Base-by-base conservation (phyloP, 1,284 basidiomycete species). In the Cryptococcus sp. region DNA sequence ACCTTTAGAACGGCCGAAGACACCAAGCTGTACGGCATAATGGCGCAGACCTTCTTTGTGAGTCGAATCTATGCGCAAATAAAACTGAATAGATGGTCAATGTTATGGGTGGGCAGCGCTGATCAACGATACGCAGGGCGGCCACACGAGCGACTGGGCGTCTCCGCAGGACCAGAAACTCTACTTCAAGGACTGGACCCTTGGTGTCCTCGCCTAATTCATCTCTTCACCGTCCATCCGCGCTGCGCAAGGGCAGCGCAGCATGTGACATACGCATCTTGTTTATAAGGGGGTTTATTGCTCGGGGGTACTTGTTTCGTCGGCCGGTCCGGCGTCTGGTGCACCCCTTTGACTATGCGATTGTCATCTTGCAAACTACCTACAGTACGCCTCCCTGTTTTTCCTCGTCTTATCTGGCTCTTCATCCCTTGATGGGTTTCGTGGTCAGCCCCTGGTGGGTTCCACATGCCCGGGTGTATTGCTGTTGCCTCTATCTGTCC, bases 11-110 rank as follows among this genome's bases (percentile, higher is more conserved):
- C 80, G 58, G 76, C 76, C 54, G 71, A 63, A 33, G 70, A 71
- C 0, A 81, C 81, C 53, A 78, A 77, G 60, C 79, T 86, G 61
- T 79, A 81, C 43, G 85, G 85, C 46, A 80, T 85, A 61, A 82
- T 83, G 78, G 81, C 84, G 75, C 85, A 86, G 76, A 84, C 84
- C 43, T 86, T 86, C 81, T 89, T 88, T 58, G 86, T 85, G 56
- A 85, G 83, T 82, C 79, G 8, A n/a, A 82, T 69, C 12, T 35
- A 20, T 48, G 13, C 37, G 15, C 37, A 1, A 39, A 38, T 20
- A 15, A n/a, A 9, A 13, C 23, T 50, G 23, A 53, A 55, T n/a
- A n/a, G n/a, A n/a, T n/a, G n/a, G n/a, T n/a, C n/a, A n/a, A n/a
- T n/a, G 35, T 62, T 45, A 28, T 37, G n/a, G n/a, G 24, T 28